These are phyloP conservation scores for Avena atlantica DNA, from an alignment of 176 grass and related monocot genomes.

Conservation along the genomic window DNA sequence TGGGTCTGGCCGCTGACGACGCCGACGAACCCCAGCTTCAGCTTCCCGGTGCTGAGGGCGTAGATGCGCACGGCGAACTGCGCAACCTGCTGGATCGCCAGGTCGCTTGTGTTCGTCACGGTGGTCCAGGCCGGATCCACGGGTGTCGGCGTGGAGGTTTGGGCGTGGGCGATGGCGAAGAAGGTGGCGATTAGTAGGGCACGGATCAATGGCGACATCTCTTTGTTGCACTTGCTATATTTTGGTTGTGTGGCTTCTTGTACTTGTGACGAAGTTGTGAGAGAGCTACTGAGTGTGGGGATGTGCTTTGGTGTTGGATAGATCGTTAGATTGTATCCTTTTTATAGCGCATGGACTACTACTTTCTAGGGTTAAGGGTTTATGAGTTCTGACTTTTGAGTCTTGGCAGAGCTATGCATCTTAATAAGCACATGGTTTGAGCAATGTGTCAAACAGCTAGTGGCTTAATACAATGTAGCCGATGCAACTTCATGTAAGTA, in stretches of 20 bases:
- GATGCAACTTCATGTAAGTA: no score
- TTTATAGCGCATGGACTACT: not conserved
- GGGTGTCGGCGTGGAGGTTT: not conserved
- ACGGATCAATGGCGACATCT: not conserved
- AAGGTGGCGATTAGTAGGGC: not conserved
- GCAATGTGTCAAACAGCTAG: not conserved
- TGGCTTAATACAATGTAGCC: no score
- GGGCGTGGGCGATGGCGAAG: not conserved
- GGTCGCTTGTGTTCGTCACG: not conserved
- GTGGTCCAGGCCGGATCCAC: not conserved
- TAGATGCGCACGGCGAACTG: constrained; percentile 8
- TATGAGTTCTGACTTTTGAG: not conserved
- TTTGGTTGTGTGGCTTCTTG: not conserved
- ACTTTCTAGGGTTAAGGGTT: not conserved
- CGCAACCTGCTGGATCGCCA: constrained; percentile 17
- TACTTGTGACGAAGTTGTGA: not conserved
- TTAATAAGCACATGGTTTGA: not conserved
- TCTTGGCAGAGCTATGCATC: not conserved
- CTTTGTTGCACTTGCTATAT: not conserved
- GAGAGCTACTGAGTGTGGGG: not conserved
- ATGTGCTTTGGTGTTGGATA: not conserved
- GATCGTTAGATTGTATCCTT: not conserved
- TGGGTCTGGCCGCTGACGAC: constrained; percentile 17
- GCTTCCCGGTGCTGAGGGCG: not conserved
- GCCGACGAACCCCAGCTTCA: not conserved